Base-by-base conservation (phyloP, 106 monocot genomes). In the Acanthochlamys bracteata region DNA sequence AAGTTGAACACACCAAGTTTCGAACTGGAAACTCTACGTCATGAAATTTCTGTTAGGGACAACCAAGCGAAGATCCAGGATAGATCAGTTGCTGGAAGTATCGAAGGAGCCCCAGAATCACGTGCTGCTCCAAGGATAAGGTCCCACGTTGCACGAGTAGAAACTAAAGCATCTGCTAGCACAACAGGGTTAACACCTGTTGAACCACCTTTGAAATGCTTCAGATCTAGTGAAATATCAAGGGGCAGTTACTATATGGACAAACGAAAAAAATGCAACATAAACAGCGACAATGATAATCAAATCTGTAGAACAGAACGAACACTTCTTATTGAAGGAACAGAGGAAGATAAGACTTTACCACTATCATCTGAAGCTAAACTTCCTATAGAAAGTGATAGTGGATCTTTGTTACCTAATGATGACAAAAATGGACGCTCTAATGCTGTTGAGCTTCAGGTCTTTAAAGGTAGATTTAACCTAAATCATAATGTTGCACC, bases 1-100 rank as follows among this genome's bases (percentile, higher is more conserved):
- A 60, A 59, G 56, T n/a, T 25, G n/a, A 42, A 53, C 60, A 22
- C 46, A 47, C 45, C 76, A 60, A 72, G 70, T 75, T 33, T 60
- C 42, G 73, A 57, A 8, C 54, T 90, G 59, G 72, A 72, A 71
- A 79, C 52, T 55, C 71, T 90, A 23, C 76, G 83, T 19, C 60
- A 68, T 59, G 41, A 86, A 82, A 82, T 83, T 69, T 82, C 80
- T 53, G 11, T 61, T 26, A 66, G 64, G 61, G 90, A 86, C 64
- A 86, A 73, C 66, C 63, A 65, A 65, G 52, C 82, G 9, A 79
- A 80, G 59, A 66, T 57, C 59, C 77, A 69, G 27, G 66, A 67
- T 14, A 78, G 56, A 58, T 61, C 71, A 20, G 22, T 40, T 17
- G 15, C 42, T 13, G 53, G 59, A 68, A 76, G 20, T 63, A 62